Conservation (phyloP, 2,329 filamentous ascomycete species). For the Grosmannia serpens region DNA sequence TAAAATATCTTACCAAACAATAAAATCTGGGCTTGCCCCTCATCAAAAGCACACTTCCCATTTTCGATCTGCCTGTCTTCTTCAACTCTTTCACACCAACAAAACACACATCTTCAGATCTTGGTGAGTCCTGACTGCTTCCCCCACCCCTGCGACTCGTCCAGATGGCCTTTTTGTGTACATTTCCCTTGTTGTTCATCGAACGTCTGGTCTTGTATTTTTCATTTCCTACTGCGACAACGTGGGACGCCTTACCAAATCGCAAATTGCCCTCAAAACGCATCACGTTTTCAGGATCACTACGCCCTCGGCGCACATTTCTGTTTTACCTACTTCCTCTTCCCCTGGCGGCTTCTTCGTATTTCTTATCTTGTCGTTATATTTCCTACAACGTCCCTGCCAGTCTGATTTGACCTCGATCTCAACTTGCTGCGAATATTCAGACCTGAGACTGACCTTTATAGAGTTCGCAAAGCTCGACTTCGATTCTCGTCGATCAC, state of each 20-base stretch:
- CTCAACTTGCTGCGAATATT: background rate
- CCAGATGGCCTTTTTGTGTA: background rate
- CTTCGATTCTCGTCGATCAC: background rate
- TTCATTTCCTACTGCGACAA: background rate
- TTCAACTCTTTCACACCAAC: slow-evolving; percentile 5
- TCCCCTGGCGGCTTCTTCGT: background rate
- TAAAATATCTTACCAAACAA: slow-evolving; percentile 7
- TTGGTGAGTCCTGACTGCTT: background rate
- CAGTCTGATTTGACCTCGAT: background rate
- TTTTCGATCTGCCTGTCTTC: slow-evolving; percentile 5
- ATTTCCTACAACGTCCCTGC: background rate
- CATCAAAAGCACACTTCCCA: slow-evolving; percentile 9
- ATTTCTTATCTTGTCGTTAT: background rate
- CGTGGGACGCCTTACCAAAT: background rate
- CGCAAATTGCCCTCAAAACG: background rate
- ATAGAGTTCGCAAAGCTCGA: background rate
- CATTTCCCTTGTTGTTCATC: background rate
- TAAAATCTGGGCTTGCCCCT: slow-evolving; percentile 12
- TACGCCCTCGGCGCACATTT: background rate
- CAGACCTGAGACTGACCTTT: background rate
- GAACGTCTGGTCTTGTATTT: background rate
- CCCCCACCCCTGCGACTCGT: background rate
- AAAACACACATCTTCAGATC: slow-evolving; percentile 1
- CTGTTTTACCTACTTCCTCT: background rate
- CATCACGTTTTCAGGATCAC: background rate